Evolutionary conservation across 371 early-diverging fungal species (phyloP).

Genomic region (Mucor lusitanicus): DNA sequence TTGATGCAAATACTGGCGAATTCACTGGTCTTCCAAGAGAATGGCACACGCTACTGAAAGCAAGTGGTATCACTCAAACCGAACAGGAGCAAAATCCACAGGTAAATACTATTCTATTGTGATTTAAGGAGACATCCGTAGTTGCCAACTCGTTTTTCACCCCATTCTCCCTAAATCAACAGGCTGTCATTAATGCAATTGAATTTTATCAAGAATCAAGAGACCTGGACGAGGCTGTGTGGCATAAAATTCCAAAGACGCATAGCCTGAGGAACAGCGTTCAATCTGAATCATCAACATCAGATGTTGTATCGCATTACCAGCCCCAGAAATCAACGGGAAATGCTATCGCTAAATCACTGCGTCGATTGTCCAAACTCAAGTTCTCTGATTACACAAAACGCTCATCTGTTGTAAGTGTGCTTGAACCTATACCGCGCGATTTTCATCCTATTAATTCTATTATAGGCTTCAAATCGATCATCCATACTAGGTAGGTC

Average conservation of each 20-base stretch:
- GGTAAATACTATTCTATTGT: constrained; percentile 7
- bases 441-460: background rate
- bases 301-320: background rate
- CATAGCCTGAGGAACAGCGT: background rate
- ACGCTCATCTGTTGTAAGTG: constrained; percentile 16
- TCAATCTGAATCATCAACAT: background rate
- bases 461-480: constrained; percentile 12
- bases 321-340: constrained; percentile 7
- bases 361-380: constrained; percentile 19
- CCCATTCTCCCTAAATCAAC: constrained; percentile 5
- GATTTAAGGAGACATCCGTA: background rate
- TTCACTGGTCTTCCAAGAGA: constrained; percentile 35
- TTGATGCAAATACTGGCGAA: constrained; percentile 30
- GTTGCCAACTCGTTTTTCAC: background rate
- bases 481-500: constrained; percentile 11
- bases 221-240: constrained; percentile 25
- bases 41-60: constrained; percentile 28
- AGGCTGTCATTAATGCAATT: constrained; percentile 37
- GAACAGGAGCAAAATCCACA: constrained; percentile 35
- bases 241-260: constrained; percentile 31
- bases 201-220: constrained; percentile 31
- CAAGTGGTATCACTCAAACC: constrained; percentile 28
- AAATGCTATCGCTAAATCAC: constrained; percentile 22
- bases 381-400: constrained; percentile 19
- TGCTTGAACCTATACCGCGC: background rate